Evolutionary conservation across 305 asterid species (phyloP).

Genomic region (Fraxinus sp.): DNA sequence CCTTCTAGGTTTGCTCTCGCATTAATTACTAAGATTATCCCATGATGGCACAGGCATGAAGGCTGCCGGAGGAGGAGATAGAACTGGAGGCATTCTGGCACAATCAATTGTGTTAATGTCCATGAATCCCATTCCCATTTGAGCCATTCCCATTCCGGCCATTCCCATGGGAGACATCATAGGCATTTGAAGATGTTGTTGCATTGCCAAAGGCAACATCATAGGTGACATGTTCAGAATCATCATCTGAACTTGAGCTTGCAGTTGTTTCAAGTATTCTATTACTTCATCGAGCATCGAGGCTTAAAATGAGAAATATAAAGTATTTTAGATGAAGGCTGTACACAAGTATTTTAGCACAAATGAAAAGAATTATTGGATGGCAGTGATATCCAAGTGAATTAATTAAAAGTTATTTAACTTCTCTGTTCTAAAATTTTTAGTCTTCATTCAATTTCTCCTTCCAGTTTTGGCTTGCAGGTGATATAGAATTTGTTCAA

Average conservation of each 20-base stretch:
- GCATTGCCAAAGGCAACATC: constrained; percentile 70
- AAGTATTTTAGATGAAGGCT: background rate
- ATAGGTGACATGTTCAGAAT: constrained; percentile 67
- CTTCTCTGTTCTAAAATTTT: too few species aligned
- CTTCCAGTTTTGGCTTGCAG: too few species aligned
- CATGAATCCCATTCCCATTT: constrained; percentile 56
- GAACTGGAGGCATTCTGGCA: constrained; percentile 37
- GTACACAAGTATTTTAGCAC: background rate
- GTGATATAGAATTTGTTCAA: too few species aligned
- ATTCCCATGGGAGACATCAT: constrained; percentile 55
- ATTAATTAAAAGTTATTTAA: too few species aligned
- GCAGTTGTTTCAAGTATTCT: constrained; percentile 70
- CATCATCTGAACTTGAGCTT: constrained; percentile 71
- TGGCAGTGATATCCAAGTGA: too few species aligned
- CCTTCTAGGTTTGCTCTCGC: background rate
- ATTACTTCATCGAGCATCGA: constrained; percentile 94
- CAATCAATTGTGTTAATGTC: constrained; percentile 51
- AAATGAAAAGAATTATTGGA: background rate
- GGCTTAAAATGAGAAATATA: too few species aligned
- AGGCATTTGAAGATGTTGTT: constrained; percentile 79
- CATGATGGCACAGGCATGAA: constrained; percentile 56
- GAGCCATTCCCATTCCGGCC: constrained; percentile 25
- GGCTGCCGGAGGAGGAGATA: constrained; percentile 29
- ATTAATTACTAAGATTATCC: constrained; percentile 36
- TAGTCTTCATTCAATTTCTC: too few species aligned